phyloP scores from a whole-genome alignment of 2,329 filamentous ascomycete species.

The Colletotrichum sp. region DNA sequence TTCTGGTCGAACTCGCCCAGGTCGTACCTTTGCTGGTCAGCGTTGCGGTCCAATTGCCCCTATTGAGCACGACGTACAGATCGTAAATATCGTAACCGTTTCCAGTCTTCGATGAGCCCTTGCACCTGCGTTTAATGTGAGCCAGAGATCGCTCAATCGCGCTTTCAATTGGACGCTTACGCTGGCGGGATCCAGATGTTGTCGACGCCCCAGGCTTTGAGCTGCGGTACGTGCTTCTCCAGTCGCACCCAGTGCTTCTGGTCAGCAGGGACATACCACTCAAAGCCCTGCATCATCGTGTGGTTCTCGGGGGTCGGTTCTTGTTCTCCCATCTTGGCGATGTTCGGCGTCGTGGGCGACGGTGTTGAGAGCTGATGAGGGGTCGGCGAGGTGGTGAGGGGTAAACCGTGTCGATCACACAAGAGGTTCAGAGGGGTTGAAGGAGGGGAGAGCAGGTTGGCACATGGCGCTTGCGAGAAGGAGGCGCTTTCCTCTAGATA shows the following conservation, averaged over 20 bases:
- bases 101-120: slow-evolving; percentile 65
- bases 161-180: neutral
- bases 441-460: neutral
- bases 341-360: neutral
- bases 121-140: slow-evolving; percentile 49
- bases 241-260: slow-evolving; percentile 69
- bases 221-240: slow-evolving; percentile 55
- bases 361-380: neutral
- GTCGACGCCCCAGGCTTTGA: slow-evolving; percentile 68
- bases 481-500: neutral
- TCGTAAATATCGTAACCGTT: slow-evolving; percentile 78
- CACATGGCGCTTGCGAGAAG: neutral
- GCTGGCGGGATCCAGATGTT: slow-evolving; percentile 75
- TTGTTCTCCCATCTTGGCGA: slow-evolving; percentile 15
- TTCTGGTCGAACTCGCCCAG: slow-evolving; percentile 80
- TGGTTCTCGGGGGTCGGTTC: slow-evolving; percentile 45
- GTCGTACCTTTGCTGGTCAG: slow-evolving; percentile 47
- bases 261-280: slow-evolving; percentile 74
- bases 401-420: neutral
- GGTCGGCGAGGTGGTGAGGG: neutral
- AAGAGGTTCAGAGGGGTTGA: neutral
- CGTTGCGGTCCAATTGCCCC: neutral
- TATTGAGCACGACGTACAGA: slow-evolving; percentile 41
- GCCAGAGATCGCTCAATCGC: neutral
- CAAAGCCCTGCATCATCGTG: slow-evolving; percentile 73